A percentile compares a stretch with the other conserved stretches of the same genome.
phyloP scores from a whole-genome alignment of 129 eudicot species.

The Helichrysum umbraculigerum region DNA sequence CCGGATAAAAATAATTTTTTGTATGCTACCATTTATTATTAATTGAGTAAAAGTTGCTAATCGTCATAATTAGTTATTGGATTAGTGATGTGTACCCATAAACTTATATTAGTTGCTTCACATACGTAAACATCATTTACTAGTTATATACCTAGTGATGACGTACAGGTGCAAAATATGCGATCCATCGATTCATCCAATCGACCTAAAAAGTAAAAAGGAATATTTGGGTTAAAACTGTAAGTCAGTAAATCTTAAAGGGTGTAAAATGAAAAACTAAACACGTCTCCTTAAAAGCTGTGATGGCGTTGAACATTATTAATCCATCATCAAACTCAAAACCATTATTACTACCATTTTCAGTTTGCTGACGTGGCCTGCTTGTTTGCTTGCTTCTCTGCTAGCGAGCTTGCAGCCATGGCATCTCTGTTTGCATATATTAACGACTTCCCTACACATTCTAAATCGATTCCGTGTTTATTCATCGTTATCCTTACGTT shows the following conservation, averaged over 20 bases:
- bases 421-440: slow-evolving; percentile 1
- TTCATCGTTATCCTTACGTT: slow-evolving; percentile 18
- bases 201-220: background rate
- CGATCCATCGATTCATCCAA: background rate
- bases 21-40: too few relatives aligned
- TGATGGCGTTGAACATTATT: slow-evolving; percentile 8
- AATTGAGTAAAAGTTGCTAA: too few relatives aligned
- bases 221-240: background rate
- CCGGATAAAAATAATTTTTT: too few relatives aligned
- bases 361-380: slow-evolving; percentile 24
- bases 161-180: background rate
- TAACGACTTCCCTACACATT: background rate
- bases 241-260: slow-evolving; percentile 6
- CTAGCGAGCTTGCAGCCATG: slow-evolving; percentile 37
- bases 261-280: background rate
- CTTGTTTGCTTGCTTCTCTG: slow-evolving; percentile 30
- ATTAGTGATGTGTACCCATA: background rate
- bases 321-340: background rate
- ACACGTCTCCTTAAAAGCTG: slow-evolving; percentile 6
- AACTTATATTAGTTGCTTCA: background rate
- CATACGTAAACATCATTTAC: background rate
- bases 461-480: too few relatives aligned
- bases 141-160: background rate
- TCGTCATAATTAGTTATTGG: background rate
- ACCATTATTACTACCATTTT: background rate